Evolutionary conservation across 2,329 filamentous ascomycete species (phyloP), one percentile per base, ranked within the genome.

Genomic region (Allantophomopsis cytisporea): DNA sequence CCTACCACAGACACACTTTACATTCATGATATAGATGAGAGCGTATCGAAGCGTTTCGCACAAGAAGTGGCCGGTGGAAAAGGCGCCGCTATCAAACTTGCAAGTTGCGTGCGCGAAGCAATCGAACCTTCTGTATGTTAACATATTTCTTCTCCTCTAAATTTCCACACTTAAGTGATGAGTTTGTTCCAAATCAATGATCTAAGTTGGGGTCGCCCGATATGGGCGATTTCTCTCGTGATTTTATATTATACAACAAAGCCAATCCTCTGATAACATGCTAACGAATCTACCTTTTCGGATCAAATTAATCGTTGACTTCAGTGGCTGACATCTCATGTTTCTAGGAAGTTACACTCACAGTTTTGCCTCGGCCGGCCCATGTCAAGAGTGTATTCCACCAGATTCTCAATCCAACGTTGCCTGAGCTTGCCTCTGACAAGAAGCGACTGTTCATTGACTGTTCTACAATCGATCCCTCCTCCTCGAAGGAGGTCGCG

Each of bases 391-490:
- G 73, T 38, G 86, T 94, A 31, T 95, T 87, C 59, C 65, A 75
- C 36, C 71, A 80, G 40, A 87, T 96, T 55, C 66, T 94, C 35
- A 68, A 73, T 36, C 64, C 69, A 2, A 64, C 69, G 5, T 65
- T 79, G 5, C 64, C 70, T 6, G 59, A 59, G 23, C 53, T 67
- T 15, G 55, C 62, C 0, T 49, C 65, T 2, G 63, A 65, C 32
- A 70, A 69, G 38, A 65, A 80, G 42, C 79, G 87, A 31, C 63
- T 95, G 42, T 95, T 94, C 59, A 91, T 98, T 55, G 91, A 98
- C 60, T 89, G 83, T 60, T 96, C 89, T 3, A 98, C 91, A 13
- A 96, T 98, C 54, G 91, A 96, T 60, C 87, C 88, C 0, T 76
- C 77, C 23, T 85, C 87, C 2, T 95, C 88, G 1, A 76, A 76